These are phyloP conservation scores for Pseudomassariella vexata DNA, from an alignment of 2,329 filamentous ascomycete species.

Conservation along the genomic window DNA sequence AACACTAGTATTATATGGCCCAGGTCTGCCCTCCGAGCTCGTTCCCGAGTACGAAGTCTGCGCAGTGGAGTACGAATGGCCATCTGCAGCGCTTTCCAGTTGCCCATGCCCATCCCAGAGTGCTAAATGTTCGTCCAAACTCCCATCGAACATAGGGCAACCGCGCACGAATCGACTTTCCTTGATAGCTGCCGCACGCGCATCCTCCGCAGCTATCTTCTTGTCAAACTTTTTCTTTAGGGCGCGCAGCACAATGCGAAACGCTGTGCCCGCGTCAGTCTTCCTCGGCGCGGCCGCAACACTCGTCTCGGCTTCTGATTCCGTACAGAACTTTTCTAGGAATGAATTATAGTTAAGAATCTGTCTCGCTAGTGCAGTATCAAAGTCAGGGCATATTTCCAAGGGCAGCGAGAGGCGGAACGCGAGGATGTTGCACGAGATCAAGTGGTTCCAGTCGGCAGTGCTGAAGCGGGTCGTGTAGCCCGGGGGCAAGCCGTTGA, in stretches of 20 bases:
- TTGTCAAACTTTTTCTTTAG: conserved; percentile 40
- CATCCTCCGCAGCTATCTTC: conserved; percentile 29
- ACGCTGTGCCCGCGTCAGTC: conserved; percentile 38
- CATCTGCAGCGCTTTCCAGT: neutral
- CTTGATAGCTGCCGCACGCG: conserved; percentile 8
- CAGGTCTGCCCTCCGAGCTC: neutral
- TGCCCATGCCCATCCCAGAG: conserved; percentile 6
- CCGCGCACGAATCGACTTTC: conserved; percentile 11
- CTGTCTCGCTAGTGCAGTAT: conserved; percentile 31
- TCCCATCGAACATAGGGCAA: conserved; percentile 49
- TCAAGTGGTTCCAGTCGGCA: conserved; percentile 37
- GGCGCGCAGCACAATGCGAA: conserved; percentile 38
- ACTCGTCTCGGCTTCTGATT: conserved; percentile 10
- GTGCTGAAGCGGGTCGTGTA: conserved; percentile 31
- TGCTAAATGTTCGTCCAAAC: conserved; percentile 22
- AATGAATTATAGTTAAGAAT: conserved; percentile 33
- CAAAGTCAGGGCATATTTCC: conserved; percentile 27
- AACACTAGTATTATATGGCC: too few relatives aligned
- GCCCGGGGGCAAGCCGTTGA: conserved; percentile 15
- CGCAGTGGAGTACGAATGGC: neutral
- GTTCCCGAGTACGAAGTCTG: conserved; percentile 1
- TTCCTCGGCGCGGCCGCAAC: conserved; percentile 16
- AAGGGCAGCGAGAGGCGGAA: conserved; percentile 42
- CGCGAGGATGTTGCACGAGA: conserved; percentile 34
- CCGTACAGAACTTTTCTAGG: conserved; percentile 27